Evolutionary conservation across 345 rosid genomes (phyloP).

Genomic region (Euphorbia pulcherrima): DNA sequence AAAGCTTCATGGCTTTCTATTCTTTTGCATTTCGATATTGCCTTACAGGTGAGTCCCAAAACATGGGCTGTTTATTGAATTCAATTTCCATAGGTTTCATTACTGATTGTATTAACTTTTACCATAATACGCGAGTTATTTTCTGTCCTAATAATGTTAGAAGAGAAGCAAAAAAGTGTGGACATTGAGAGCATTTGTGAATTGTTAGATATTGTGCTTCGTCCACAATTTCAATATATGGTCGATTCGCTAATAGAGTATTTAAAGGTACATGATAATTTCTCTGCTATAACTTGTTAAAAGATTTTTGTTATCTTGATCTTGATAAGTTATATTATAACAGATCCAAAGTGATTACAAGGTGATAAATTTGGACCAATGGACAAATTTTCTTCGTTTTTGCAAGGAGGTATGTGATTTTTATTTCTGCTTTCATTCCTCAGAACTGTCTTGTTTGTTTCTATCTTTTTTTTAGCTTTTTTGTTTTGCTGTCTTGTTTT

Average conservation of each 20-base stretch:
- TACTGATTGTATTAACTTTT: not conserved
- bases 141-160: slow-evolving; percentile 37
- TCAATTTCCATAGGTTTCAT: not conserved
- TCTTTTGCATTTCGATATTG: slow-evolving; percentile 82
- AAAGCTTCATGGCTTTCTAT: slow-evolving; percentile 78
- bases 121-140: not conserved
- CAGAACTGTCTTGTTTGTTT: not conserved
- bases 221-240: slow-evolving; percentile 63
- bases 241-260: slow-evolving; percentile 72
- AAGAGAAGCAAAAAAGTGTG: slow-evolving; percentile 85
- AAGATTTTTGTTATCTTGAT: not conserved
- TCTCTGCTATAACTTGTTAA: not conserved
- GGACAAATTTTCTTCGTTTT: slow-evolving; percentile 84
- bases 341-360: slow-evolving; percentile 90
- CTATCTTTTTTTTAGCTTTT: not conserved
- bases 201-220: slow-evolving; percentile 73
- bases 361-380: slow-evolving; percentile 93
- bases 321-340: slow-evolving; percentile 11
- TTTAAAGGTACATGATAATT: slow-evolving; percentile 47
- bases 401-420: slow-evolving; percentile 66
- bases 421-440: slow-evolving; percentile 1
- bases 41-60: slow-evolving; percentile 64
- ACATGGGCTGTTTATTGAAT: slow-evolving; percentile 12
- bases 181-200: slow-evolving; percentile 89
- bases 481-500: not conserved